These are phyloP conservation scores for Solanum chilense DNA, from an alignment of 257 asterid species.

Conservation along the genomic window DNA sequence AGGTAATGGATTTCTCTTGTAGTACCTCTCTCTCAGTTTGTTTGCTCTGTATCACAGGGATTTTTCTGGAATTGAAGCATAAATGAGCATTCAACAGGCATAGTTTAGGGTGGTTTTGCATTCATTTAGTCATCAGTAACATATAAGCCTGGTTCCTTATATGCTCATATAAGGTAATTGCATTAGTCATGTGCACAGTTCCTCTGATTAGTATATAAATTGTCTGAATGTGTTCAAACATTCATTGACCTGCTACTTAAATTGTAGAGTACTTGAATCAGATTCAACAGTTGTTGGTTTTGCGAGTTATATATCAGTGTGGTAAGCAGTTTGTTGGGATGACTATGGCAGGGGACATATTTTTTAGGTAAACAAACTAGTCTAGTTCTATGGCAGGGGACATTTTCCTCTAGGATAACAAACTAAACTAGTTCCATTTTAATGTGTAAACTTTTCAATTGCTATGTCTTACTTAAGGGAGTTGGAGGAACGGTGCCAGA, in stretches of 20 bases:
- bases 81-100: not conserved
- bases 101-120: not conserved
- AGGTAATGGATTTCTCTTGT: not conserved
- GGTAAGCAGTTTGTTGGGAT: not conserved
- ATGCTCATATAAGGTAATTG: not conserved
- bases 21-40: not conserved
- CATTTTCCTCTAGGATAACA: not conserved
- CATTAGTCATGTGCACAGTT: not conserved
- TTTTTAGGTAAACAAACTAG: not conserved
- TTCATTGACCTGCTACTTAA: not conserved
- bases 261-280: not conserved
- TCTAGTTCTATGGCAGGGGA: not conserved
- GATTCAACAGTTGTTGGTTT: not conserved
- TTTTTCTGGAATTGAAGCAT: not conserved
- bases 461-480: not conserved
- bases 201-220: not conserved
- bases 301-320: not conserved
- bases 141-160: not conserved
- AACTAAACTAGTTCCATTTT: not conserved
- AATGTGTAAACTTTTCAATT: not conserved
- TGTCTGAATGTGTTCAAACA: not conserved
- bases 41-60: not conserved
- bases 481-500: not conserved
- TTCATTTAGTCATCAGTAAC: not conserved
- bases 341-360: not conserved